These are phyloP conservation scores for Clarireedia homoeocarpa DNA, from an alignment of 2,329 filamentous ascomycete genomes.

Conservation along the genomic window DNA sequence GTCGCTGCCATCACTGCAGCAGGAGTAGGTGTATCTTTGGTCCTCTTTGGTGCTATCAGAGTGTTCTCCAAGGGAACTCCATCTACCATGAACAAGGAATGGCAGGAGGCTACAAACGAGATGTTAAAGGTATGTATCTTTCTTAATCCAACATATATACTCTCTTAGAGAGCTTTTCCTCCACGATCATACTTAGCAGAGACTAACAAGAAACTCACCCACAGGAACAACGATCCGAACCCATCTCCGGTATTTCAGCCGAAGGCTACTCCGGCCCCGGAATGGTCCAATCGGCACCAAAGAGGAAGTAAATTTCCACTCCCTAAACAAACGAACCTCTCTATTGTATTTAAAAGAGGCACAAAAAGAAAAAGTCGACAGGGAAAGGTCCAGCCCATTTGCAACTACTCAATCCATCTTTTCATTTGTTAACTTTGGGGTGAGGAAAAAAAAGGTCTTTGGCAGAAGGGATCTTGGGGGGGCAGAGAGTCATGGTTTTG, in stretches of 20 bases:
- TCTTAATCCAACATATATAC: background rate
- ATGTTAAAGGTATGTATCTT: constrained; percentile 67
- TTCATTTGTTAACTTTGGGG: background rate
- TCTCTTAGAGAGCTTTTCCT: background rate
- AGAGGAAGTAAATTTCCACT: constrained; percentile 21
- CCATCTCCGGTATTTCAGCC: constrained; percentile 75
- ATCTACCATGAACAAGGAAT: constrained; percentile 91
- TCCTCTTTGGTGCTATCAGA: constrained; percentile 66
- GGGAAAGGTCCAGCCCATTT: too few species aligned
- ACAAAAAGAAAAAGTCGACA: background rate
- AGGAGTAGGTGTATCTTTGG: constrained; percentile 59
- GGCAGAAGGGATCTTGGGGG: background rate
- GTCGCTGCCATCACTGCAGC: constrained; percentile 65
- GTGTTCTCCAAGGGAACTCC: constrained; percentile 65
- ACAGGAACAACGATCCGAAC: constrained; percentile 77
- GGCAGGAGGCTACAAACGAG: constrained; percentile 92
- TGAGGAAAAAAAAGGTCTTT: background rate
- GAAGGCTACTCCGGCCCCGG: constrained; percentile 73
- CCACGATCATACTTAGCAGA: too few species aligned
- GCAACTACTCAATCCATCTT: background rate
- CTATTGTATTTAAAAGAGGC: background rate
- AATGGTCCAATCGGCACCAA: constrained; percentile 53
- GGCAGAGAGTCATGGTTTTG: background rate
- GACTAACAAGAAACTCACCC: background rate
- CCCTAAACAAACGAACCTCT: background rate